Conservation (phyloP, 768 basidiomycete species). For the Pleurotus citrinopileatus region DNA sequence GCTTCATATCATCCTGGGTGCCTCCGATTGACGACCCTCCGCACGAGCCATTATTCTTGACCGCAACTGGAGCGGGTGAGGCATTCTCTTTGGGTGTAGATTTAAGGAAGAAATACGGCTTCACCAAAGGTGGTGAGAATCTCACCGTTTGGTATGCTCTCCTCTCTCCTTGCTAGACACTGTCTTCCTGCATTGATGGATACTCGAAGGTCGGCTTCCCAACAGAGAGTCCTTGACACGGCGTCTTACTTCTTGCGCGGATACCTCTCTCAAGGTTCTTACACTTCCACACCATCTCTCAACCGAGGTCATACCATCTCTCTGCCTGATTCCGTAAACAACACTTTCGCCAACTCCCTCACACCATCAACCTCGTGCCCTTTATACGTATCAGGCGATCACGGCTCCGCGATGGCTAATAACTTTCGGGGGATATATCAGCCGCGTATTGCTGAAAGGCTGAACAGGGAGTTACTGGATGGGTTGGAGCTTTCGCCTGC, state of each 20-base stretch:
- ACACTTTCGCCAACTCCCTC: constrained; percentile 39
- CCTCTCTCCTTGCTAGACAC: neutral
- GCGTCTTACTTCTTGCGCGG: constrained; percentile 36
- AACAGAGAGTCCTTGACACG: constrained; percentile 41
- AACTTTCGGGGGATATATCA: constrained; percentile 32
- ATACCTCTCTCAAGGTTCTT: constrained; percentile 41
- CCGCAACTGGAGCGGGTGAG: constrained; percentile 35
- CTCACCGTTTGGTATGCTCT: constrained; percentile 37
- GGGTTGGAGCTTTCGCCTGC: constrained; percentile 28
- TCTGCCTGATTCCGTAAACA: constrained; percentile 39
- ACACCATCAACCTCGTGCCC: constrained; percentile 40
- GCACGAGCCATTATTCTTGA: constrained; percentile 36
- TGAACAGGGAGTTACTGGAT: constrained; percentile 31
- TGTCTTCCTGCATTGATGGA: neutral
- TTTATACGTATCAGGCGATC: constrained; percentile 27
- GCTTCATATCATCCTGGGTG: constrained; percentile 38
- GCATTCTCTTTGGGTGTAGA: constrained; percentile 38
- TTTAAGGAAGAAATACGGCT: constrained; percentile 34
- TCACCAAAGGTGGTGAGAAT: constrained; percentile 37
- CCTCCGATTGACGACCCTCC: constrained; percentile 36
- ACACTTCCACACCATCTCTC: constrained; percentile 21
- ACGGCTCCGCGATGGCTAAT: constrained; percentile 21
- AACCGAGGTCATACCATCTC: constrained; percentile 34
- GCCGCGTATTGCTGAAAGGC: constrained; percentile 26
- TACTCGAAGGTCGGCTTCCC: constrained; percentile 39